These are phyloP conservation scores for Yamadazyma philogaea DNA, from an alignment of 805 yeast species.

Conservation along the genomic window DNA sequence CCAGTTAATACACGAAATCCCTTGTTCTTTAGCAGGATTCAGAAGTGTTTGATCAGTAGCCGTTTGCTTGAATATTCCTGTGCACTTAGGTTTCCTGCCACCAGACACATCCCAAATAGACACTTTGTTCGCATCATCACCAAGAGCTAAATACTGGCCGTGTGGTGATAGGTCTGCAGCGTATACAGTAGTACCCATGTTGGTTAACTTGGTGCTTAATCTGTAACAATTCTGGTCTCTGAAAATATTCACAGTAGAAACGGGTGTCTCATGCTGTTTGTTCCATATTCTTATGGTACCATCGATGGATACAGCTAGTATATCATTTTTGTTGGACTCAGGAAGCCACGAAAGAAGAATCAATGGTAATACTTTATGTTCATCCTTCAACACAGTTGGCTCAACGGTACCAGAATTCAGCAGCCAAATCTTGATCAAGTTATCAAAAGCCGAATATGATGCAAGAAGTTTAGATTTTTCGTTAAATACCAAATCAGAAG, in stretches of 20 bases:
- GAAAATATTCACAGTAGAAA: conserved; percentile 15
- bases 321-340: conserved; percentile 11
- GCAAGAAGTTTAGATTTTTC: conserved; percentile 52
- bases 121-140: conserved; percentile 62
- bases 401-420: conserved; percentile 53
- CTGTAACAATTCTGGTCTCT: conserved; percentile 23
- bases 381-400: conserved; percentile 1
- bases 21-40: conserved; percentile 16
- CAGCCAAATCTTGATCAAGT: conserved; percentile 70
- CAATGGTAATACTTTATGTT: conserved; percentile 54
- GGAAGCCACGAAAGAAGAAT: conserved; percentile 54
- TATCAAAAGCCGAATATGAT: conserved; percentile 72
- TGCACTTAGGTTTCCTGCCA: conserved; percentile 3
- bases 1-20: conserved; percentile 41
- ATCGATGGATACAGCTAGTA: conserved; percentile 62
- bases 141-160: conserved; percentile 51
- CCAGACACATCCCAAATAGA: conserved; percentile 47
- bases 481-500: conserved; percentile 57
- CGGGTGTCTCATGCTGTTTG: conserved; percentile 20
- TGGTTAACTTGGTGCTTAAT: conserved; percentile 2
- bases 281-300: conserved; percentile 72
- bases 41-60: conserved; percentile 5
- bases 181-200: conserved; percentile 44
- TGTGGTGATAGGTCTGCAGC: conserved; percentile 52
- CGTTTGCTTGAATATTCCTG: conserved; percentile 7